phyloP scores from a whole-genome alignment of 2,329 filamentous ascomycete species.

The Truncatella angustata region DNA sequence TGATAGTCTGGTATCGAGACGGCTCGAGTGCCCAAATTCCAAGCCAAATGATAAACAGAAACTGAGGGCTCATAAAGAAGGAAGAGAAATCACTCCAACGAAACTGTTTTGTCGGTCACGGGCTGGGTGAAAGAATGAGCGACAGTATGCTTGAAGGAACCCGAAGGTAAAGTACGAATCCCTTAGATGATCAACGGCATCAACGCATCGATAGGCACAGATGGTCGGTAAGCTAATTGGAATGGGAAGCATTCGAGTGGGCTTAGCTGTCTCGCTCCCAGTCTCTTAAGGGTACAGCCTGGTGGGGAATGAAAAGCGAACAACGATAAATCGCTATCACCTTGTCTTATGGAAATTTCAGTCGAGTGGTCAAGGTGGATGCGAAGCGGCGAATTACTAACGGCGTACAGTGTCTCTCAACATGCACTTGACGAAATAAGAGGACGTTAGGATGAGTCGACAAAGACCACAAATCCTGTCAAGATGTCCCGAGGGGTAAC shows the following conservation, averaged over 20 bases:
- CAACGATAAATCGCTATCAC: conserved; percentile 2
- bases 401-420: conserved; percentile 5
- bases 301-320: conserved; percentile 12
- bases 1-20: conserved; percentile 31
- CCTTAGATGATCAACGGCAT: conserved; percentile 37
- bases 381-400: conserved; percentile 10
- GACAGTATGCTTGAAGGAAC: conserved; percentile 28
- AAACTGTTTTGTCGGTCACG: conserved; percentile 31
- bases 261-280: conserved; percentile 51
- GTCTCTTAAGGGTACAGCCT: conserved; percentile 9
- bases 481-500: too few species aligned
- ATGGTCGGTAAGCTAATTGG: conserved; percentile 29
- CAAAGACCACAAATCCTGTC: too few species aligned
- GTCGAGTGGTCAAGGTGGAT: conserved; percentile 7
- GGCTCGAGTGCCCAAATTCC: conserved; percentile 25
- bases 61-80: conserved; percentile 32
- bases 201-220: conserved; percentile 37
- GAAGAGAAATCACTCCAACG: conserved; percentile 28
- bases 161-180: conserved; percentile 12
- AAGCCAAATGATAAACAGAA: conserved; percentile 32
- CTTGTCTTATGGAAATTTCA: conserved; percentile 11
- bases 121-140: conserved; percentile 29
- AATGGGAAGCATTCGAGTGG: conserved; percentile 30
- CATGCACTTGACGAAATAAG: neutral
- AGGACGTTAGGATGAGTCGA: too few species aligned